Base-by-base conservation (phyloP, 2,329 filamentous ascomycete species). In the Xylaria sp. region DNA sequence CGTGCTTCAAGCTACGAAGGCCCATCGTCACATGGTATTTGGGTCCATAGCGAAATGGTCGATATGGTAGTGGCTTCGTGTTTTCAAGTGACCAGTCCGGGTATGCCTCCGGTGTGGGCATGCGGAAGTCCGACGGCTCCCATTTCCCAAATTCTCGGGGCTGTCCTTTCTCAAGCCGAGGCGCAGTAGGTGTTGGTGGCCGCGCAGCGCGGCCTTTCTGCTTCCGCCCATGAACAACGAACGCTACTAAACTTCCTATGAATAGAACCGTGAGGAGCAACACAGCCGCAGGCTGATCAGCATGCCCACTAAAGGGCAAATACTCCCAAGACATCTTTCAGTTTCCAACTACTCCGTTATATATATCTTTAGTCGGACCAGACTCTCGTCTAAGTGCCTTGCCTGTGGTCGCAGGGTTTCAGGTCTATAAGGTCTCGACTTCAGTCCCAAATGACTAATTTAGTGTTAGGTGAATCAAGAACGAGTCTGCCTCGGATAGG, bases 11-110 rank as follows among this genome's bases (percentile, higher is more conserved):
- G 8, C 84, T 86, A n/a, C 92, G 86, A 1, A 95, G 83, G 0
- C 92, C 92, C 90, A 94, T 92, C 0, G 90, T 94, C 66, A 93
- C 85, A 75, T 92, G 86, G 78, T 94, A 93, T 69, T 89, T 91
- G 7, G 92, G 92, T 0, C 92, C 92, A 77, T 93, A 88, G 73
- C 90, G 88, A 78, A 95, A 95, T 0, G 92, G 91, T 5, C 92
- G 87, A 79, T 95, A 95, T 0, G 91, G 91, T 0, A 93, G 85
- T 0, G 92, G 92, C 68, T 91, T 90, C 1, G 90, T 92, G n/a
- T 82, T 80, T 27, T 86, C 82, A 42, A 94, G 78, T 51, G 89
- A 88, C 91, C 92, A 94, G 76, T 88, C 79, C 0, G 88, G 87
- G 73, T 92, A 93, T 0, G 92, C 88, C 0, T 74, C 72, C 12